Evolutionary conservation across 2,329 filamentous ascomycete genomes (phyloP).

Genomic region (Neofusicoccum sp.): DNA sequence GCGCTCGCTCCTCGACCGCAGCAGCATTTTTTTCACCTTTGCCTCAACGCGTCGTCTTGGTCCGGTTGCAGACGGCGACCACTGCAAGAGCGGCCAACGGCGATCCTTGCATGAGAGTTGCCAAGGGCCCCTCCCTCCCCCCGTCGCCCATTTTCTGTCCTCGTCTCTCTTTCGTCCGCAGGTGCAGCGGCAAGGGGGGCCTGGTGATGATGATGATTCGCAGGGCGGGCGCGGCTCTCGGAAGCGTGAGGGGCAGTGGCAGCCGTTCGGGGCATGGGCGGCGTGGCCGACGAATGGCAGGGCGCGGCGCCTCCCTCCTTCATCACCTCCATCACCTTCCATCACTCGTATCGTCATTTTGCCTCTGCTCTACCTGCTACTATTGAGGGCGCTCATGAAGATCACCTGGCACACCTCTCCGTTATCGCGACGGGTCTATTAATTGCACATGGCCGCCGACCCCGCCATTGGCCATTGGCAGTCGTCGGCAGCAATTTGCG

Average conservation of each 20-base stretch:
- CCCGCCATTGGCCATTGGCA: not conserved
- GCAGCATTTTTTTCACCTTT: not conserved
- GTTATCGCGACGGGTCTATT: slow-evolving; percentile 9
- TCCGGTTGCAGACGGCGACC: not conserved
- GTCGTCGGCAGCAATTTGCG: not conserved
- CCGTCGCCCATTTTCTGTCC: not conserved
- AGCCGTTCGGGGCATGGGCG: not conserved
- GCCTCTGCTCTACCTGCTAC: not conserved
- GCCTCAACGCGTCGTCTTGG: not conserved
- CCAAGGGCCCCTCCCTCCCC: not conserved
- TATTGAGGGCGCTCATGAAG: slow-evolving; percentile 12
- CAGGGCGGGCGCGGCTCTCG: slow-evolving; percentile 4
- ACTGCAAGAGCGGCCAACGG: not conserved
- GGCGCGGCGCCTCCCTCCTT: not conserved
- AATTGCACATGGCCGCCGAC: slow-evolving; percentile 4
- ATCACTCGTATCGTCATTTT: not conserved
- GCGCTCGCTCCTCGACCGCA: not conserved
- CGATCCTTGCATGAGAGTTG: slow-evolving; percentile 6
- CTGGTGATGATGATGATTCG: slow-evolving; percentile 1
- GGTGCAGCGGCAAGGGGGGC: slow-evolving; percentile 5
- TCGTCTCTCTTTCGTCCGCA: not conserved
- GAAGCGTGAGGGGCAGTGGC: not conserved
- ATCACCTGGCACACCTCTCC: not conserved
- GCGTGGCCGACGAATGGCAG: not conserved
- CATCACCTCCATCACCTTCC: not conserved